Evolutionary conservation across 2,329 filamentous ascomycete genomes (phyloP), one percentile per base, ranked within the genome.

Genomic region (Scolecobasidium constrictum): DNA sequence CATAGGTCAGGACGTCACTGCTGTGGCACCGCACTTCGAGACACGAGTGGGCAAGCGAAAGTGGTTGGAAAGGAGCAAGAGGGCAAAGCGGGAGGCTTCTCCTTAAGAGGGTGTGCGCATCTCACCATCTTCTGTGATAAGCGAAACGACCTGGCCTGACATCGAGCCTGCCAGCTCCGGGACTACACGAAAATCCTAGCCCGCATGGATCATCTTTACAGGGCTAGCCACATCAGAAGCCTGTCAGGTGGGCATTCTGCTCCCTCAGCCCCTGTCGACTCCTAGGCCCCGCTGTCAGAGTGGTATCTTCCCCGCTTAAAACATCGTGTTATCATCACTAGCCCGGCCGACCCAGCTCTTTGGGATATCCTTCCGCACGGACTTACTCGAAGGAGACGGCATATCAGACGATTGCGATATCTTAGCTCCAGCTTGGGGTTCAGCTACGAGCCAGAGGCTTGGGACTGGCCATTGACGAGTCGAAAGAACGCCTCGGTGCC

Each of bases 21-120:
- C 74, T 16, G 77, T 84, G 19, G 83, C 85, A 18, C 81, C 86
- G 43, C 87, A 95, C 63, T 93, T 88, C 56, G 87, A 95, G 65
- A 92, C 85, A 3, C 78, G 90, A 35, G 76, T 81, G 16, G 90
- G 90, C 45, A 95, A 94, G 71, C 75, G 85, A 19, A 65, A 61
- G 53, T 70, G 67, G 67, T 59, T 66, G 43, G 66, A 69, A 53
- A 57, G 67, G 47, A 64, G 59, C 52, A 67, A 67, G 57, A 59
- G 52, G 46, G 54, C 55, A 48, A 64, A 62, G 55, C 62, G 61
- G 50, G 51, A 52, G 45, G 55, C 53, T 21, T 52, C 49, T 35
- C 50, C 50, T 48, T 51, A 49, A 48, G 35, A n/a, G n/a, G 26
- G n/a, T n/a, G n/a, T n/a, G n/a, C n/a, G n/a, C n/a, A n/a, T n/a